A percentile compares a stretch with the other conserved stretches of the same genome.
These are phyloP conservation scores for Talaromyces sp. DNA, from an alignment of 2,329 filamentous ascomycete species.

Conservation along the genomic window DNA sequence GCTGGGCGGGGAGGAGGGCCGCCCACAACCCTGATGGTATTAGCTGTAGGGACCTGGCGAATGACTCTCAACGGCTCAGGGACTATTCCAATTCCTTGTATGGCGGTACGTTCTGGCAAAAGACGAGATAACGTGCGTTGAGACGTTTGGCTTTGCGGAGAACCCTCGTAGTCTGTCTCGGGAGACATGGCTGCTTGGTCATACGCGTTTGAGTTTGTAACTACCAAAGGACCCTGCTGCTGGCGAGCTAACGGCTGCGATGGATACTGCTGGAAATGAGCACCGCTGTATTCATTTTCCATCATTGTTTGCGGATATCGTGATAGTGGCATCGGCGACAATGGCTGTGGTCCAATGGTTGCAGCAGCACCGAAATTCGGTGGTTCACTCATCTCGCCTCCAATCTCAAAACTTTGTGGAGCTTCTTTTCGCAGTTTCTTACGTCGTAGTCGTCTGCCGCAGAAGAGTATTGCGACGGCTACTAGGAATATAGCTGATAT, in stretches of 20 bases:
- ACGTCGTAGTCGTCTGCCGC: slow-evolving; percentile 28
- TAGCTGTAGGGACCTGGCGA: slow-evolving; percentile 19
- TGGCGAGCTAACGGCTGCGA: slow-evolving; percentile 16
- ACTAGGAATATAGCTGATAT: slow-evolving; percentile 35
- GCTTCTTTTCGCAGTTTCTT: slow-evolving; percentile 22
- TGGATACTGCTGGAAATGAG: slow-evolving; percentile 17
- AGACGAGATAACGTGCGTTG: slow-evolving; percentile 38
- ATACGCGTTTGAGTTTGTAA: slow-evolving; percentile 28
- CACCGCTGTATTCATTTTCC: slow-evolving; percentile 13
- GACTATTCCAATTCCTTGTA: slow-evolving; percentile 26
- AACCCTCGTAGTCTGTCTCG: slow-evolving; percentile 26
- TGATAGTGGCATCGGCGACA: not conserved
- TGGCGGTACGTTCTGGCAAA: slow-evolving; percentile 28
- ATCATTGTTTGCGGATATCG: not conserved
- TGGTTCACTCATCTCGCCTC: slow-evolving; percentile 37
- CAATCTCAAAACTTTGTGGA: slow-evolving; percentile 37
- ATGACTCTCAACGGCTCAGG: slow-evolving; percentile 38
- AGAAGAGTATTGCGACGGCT: slow-evolving; percentile 32
- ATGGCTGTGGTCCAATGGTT: slow-evolving; percentile 22
- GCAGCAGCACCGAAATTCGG: slow-evolving; percentile 26
- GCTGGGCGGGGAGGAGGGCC: slow-evolving; percentile 19
- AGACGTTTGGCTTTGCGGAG: slow-evolving; percentile 32
- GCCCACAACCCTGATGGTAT: not conserved
- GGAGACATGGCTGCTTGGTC: slow-evolving; percentile 20
- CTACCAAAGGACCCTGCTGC: slow-evolving; percentile 4